Evolutionary conservation across 2,329 filamentous ascomycete genomes (phyloP).

Genomic region (Botrytis pseudocinerea): DNA sequence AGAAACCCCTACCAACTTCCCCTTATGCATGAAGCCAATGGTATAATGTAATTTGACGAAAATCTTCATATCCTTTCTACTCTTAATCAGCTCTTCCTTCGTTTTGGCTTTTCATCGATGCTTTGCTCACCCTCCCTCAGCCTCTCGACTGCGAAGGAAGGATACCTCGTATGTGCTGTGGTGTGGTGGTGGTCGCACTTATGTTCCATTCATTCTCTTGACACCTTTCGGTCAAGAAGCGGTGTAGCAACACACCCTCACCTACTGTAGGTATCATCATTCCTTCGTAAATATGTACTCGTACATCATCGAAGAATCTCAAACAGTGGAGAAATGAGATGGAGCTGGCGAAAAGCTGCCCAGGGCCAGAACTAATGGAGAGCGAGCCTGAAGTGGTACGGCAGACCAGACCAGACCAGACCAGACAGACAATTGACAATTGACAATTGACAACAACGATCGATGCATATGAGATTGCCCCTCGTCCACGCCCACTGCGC

Average conservation of each 20-base stretch:
- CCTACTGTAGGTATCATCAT: background rate
- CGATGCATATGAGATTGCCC: background rate
- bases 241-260: background rate
- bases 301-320: background rate
- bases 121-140: background rate
- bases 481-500: background rate
- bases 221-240: constrained; percentile 1
- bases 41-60: background rate
- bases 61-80: background rate
- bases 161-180: background rate
- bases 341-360: background rate
- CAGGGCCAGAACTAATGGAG: background rate
- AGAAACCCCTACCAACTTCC: background rate
- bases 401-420: background rate
- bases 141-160: background rate
- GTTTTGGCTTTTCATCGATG: background rate
- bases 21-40: constrained; percentile 1
- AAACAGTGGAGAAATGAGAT: constrained; percentile 5
- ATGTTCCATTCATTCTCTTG: background rate
- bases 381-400: background rate
- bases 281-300: background rate
- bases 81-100: background rate
- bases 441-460: background rate
- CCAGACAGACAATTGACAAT: too few relatives aligned
- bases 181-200: background rate